These are phyloP conservation scores for Fraxinus cuspidata DNA, from an alignment of 257 asterid genomes.

Conservation along the genomic window DNA sequence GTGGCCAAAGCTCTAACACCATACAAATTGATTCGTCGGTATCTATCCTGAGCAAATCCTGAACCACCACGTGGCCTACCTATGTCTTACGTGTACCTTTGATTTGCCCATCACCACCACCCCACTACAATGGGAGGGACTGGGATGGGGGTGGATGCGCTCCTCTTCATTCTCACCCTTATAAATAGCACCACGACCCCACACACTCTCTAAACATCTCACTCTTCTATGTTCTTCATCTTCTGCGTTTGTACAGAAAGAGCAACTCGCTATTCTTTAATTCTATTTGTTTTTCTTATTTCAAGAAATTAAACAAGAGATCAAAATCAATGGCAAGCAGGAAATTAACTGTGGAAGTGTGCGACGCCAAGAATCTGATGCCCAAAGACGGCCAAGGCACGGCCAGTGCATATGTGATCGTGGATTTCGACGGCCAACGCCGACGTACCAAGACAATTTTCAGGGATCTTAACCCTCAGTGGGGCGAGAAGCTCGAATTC, in stretches of 20 bases:
- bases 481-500: constrained; percentile 90
- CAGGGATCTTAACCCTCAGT: constrained; percentile 84
- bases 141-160: no score
- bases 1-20: constrained; percentile 13
- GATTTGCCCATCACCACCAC: no score
- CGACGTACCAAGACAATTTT: constrained; percentile 77
- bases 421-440: constrained; percentile 87
- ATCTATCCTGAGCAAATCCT: neutral
- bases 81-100: constrained; percentile 25
- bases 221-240: neutral
- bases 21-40: constrained; percentile 15
- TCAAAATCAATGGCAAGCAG: constrained; percentile 44
- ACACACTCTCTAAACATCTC: constrained; percentile 17
- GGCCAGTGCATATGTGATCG: constrained; percentile 81
- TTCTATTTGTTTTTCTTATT: neutral
- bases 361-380: constrained; percentile 84
- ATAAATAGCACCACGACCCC: neutral
- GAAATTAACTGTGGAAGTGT: constrained; percentile 61
- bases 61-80: constrained; percentile 32
- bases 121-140: no score
- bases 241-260: neutral
- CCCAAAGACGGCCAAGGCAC: constrained; percentile 97
- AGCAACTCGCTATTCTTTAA: neutral
- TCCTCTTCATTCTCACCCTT: neutral
- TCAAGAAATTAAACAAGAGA: neutral